Percentiles rank a stretch among this genome's conserved stretches.
Evolutionary conservation across 306 rosid genomes (phyloP).

Genomic region (Morella rubra): DNA sequence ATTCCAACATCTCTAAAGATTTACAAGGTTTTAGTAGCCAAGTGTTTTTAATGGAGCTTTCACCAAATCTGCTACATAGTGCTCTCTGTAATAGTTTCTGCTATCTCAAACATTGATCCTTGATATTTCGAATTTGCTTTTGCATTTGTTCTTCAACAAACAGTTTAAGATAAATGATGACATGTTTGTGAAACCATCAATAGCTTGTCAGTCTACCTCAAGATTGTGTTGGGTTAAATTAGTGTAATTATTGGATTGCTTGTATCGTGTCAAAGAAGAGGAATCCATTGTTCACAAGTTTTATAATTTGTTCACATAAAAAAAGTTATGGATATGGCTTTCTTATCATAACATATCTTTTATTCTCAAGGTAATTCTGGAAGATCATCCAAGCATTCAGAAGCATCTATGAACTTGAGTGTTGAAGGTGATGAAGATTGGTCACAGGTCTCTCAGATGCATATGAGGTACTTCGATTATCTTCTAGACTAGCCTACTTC

Average conservation of each 20-base stretch:
- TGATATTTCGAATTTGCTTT: neutral
- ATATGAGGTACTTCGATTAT: constrained; percentile 51
- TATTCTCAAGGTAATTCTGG: constrained; percentile 44
- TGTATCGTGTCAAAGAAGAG: neutral
- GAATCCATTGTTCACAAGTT: neutral
- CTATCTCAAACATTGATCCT: neutral
- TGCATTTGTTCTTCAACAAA: neutral
- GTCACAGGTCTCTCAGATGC: constrained; percentile 57
- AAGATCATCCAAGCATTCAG: constrained; percentile 36
- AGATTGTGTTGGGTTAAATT: neutral
- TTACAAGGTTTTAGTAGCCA: neutral
- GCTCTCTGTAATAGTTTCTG: neutral
- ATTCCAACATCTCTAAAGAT: neutral
- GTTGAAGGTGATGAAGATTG: constrained; percentile 64
- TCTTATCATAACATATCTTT: constrained; percentile 8
- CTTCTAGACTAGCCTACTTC: neutral
- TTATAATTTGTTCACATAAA: neutral
- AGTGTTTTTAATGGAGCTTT: neutral
- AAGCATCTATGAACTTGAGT: constrained; percentile 41
- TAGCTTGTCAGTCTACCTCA: neutral
- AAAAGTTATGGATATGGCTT: constrained; percentile 10
- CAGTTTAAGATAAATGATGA: neutral
- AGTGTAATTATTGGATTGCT: neutral
- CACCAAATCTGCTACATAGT: neutral
- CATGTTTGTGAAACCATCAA: neutral